Percentiles rank a stretch among this genome's conserved stretches.
Conservation (phyloP, 139 green algal species). For the Coelastrella sp. region DNA sequence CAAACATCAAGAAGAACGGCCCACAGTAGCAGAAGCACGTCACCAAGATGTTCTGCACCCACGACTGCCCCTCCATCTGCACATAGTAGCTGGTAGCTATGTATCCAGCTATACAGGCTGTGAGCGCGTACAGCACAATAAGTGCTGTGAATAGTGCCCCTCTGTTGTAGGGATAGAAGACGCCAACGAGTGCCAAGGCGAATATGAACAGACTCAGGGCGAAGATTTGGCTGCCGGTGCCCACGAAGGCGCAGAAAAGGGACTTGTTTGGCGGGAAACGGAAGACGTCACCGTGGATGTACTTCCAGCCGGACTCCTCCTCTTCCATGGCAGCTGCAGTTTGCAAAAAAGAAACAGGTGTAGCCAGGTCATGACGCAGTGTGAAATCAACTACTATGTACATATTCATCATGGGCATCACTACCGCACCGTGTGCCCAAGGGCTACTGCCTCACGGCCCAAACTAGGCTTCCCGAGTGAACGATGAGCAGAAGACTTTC, state of each 20-base stretch:
- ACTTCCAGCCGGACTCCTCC: conserved; percentile 91
- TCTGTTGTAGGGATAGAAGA: conserved; percentile 96
- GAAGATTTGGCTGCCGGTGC: conserved; percentile 82
- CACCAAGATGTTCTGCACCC: conserved; percentile 85
- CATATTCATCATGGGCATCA: no score
- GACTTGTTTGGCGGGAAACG: conserved; percentile 82
- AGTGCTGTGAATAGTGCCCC: conserved; percentile 83
- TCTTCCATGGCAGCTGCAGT: conserved; percentile 66
- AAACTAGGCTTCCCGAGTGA: no score
- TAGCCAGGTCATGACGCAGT: not conserved
- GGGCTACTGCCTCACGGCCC: no score
- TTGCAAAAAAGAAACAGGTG: not conserved
- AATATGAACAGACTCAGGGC: conserved; percentile 89
- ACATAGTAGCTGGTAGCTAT: conserved; percentile 48
- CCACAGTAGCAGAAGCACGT: conserved; percentile 84
- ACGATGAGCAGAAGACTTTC: no score
- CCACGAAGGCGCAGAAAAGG: conserved; percentile 89
- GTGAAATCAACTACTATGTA: not conserved
- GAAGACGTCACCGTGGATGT: conserved; percentile 95
- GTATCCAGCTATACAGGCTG: conserved; percentile 77
- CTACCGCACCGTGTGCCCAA: no score
- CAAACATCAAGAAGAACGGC: conserved; percentile 84
- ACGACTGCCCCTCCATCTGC: conserved; percentile 54
- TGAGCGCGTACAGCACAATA: conserved; percentile 94
- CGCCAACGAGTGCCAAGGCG: conserved; percentile 83